Conservation (phyloP, 805 yeast species). For the Ogataea glucozyma region DNA sequence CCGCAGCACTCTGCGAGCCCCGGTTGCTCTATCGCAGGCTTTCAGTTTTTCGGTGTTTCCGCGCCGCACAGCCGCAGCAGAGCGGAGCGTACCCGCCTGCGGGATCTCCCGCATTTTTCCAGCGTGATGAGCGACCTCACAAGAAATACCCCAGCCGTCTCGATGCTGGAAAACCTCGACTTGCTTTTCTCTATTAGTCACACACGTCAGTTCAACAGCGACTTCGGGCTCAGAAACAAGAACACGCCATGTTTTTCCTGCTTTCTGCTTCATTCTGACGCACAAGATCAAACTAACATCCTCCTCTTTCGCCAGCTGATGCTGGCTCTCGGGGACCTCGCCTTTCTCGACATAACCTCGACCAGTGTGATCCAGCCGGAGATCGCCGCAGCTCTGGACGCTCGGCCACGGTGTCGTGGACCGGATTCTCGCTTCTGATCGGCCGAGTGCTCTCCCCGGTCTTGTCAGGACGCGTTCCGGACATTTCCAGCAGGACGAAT, state of each 20-base stretch:
- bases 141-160: too few relatives aligned
- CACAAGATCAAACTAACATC: constrained; percentile 43
- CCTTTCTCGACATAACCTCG: constrained; percentile 52
- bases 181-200: too few relatives aligned
- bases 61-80: too few relatives aligned
- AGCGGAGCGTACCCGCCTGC: background rate
- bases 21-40: too few relatives aligned
- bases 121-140: too few relatives aligned
- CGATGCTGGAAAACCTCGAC: too few relatives aligned
- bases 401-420: constrained; percentile 54
- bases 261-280: too few relatives aligned
- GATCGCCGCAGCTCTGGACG: constrained; percentile 49
- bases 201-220: too few relatives aligned
- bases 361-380: constrained; percentile 48
- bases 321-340: constrained; percentile 39
- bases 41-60: too few relatives aligned
- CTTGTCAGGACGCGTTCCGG: constrained; percentile 54
- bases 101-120: background rate
- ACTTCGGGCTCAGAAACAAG: too few relatives aligned
- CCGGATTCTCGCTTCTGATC: constrained; percentile 53
- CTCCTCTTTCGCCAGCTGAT: constrained; percentile 41
- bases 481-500: constrained; percentile 53
- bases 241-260: too few relatives aligned
- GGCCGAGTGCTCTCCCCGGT: constrained; percentile 55
- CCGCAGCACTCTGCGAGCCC: too few relatives aligned